These are phyloP conservation scores for Juglanconis juglandina DNA, from an alignment of 2,329 filamentous ascomycete species.

Conservation along the genomic window DNA sequence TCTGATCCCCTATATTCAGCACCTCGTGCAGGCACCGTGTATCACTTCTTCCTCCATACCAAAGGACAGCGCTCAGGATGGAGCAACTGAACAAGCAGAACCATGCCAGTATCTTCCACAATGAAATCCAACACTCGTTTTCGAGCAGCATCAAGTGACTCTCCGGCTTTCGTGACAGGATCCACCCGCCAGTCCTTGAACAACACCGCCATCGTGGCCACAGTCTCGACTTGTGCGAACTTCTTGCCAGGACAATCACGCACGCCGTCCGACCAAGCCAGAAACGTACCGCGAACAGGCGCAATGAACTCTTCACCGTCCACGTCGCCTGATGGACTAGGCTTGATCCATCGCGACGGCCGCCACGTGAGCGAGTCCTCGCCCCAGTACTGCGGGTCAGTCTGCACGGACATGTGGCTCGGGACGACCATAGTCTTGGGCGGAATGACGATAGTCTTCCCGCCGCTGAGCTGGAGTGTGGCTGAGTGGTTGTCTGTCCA, in stretches of 20 bases:
- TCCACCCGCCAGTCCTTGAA: conserved; percentile 25
- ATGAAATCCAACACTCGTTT: conserved; percentile 22
- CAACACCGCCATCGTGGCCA: conserved; percentile 26
- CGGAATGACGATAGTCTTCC: conserved; percentile 20
- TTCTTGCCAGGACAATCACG: conserved; percentile 29
- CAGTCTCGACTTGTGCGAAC: conserved; percentile 33
- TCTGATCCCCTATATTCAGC: too few relatives aligned
- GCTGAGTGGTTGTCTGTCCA: conserved; percentile 25
- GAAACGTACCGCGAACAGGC: conserved; percentile 19
- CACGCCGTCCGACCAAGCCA: conserved; percentile 29
- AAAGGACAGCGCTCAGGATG: conserved; percentile 25
- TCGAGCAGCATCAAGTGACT: conserved; percentile 20
- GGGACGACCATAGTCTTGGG: conserved; percentile 22
- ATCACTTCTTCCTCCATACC: conserved; percentile 19
- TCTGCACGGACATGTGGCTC: conserved; percentile 23
- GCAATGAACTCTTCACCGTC: conserved; percentile 20
- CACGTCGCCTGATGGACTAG: background rate
- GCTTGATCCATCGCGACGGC: conserved; percentile 25
- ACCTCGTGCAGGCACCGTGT: too few relatives aligned
- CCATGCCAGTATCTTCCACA: conserved; percentile 21
- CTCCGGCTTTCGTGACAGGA: conserved; percentile 18
- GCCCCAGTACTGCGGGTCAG: conserved; percentile 26
- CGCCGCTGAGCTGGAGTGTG: conserved; percentile 13
- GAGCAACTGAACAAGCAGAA: conserved; percentile 25
- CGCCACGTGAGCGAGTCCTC: conserved; percentile 22